Conservation (phyloP, 352 stramenopile genomes). For the Sclerospora graminicola region DNA sequence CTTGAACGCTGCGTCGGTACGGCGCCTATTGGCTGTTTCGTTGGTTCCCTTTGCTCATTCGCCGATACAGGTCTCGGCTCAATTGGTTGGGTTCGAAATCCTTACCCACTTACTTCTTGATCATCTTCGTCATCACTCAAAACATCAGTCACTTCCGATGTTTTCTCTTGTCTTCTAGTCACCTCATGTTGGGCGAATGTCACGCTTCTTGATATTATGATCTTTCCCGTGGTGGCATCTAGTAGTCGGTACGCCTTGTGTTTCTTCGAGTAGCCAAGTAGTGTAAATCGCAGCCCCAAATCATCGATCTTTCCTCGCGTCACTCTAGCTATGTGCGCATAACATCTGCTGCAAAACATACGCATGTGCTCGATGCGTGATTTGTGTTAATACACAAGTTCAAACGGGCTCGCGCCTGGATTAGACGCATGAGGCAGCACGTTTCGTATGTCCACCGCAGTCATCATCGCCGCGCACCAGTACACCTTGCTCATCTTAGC, state of each 20-base stretch:
- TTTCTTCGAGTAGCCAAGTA: background rate
- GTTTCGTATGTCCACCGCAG: background rate
- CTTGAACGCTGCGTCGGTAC: background rate
- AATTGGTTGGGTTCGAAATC: background rate
- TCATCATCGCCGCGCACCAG: background rate
- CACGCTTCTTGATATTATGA: background rate
- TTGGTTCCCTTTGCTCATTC: too few relatives aligned
- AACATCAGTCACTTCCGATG: background rate
- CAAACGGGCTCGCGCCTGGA: background rate
- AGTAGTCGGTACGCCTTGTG: background rate
- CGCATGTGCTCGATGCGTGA: background rate
- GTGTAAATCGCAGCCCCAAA: background rate
- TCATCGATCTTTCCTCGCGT: background rate
- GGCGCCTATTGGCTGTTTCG: background rate
- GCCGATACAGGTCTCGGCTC: too few relatives aligned
- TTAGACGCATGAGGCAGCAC: background rate
- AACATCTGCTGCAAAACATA: background rate
- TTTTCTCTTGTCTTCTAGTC: background rate
- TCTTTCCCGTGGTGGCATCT: background rate
- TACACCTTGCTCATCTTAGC: background rate
- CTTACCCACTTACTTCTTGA: background rate
- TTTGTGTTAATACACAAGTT: background rate
- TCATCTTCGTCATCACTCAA: background rate
- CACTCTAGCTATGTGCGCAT: background rate
- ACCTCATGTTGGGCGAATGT: background rate